Conservation (phyloP, 2,329 filamentous ascomycete genomes). For the Calycina marina region DNA sequence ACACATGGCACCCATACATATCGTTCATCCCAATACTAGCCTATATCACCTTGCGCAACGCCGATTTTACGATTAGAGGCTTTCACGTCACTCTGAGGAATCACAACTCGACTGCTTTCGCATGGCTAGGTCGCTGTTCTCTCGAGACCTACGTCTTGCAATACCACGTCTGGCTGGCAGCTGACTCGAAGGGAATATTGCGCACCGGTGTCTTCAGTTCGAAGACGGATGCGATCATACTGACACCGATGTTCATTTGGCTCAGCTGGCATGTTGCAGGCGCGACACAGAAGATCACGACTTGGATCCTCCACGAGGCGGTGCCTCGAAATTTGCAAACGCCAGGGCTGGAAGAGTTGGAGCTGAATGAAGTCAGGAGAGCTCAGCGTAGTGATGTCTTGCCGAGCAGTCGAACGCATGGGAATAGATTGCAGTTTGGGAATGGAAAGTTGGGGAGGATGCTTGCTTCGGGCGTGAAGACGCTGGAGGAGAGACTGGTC, state of each 20-base stretch:
- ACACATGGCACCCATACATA: constrained; percentile 35
- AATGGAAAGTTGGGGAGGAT: too few relatives aligned
- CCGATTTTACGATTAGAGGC: too few relatives aligned
- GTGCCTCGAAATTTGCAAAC: too few relatives aligned
- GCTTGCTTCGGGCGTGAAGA: too few relatives aligned
- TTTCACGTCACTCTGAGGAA: constrained; percentile 27
- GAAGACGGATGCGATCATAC: constrained; percentile 24
- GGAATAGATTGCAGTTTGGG: too few relatives aligned
- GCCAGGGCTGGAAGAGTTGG: not conserved
- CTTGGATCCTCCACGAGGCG: constrained; percentile 23
- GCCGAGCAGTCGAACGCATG: too few relatives aligned
- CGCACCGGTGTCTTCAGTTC: constrained; percentile 20
- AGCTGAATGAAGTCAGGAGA: too few relatives aligned
- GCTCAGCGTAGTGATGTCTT: too few relatives aligned
- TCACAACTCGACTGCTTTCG: constrained; percentile 31
- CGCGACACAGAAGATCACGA: constrained; percentile 25
- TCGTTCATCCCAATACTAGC: constrained; percentile 38
- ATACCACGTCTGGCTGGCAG: constrained; percentile 46
- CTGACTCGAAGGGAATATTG: constrained; percentile 38
- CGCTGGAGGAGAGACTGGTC: too few relatives aligned
- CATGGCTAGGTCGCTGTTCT: constrained; percentile 39
- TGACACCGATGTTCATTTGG: constrained; percentile 30
- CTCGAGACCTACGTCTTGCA: constrained; percentile 46
- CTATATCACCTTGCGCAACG: constrained; percentile 37
- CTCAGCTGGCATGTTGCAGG: constrained; percentile 24